These are phyloP conservation scores for Botrytis fabae DNA, from an alignment of 2,329 filamentous ascomycete genomes.

Conservation along the genomic window DNA sequence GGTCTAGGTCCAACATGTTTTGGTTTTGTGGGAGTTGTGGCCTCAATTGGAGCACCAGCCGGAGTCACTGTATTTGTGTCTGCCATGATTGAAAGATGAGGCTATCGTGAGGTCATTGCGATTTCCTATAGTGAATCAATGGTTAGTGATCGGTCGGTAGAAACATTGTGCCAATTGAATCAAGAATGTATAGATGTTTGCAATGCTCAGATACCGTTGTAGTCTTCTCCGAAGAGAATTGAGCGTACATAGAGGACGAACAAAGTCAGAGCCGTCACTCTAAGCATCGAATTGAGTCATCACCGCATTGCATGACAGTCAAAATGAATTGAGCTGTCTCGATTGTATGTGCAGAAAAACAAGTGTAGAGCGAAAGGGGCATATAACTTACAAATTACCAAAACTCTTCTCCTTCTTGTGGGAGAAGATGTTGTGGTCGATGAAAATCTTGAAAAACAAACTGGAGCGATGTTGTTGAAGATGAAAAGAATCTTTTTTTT, in stretches of 20 bases:
- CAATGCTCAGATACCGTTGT: conserved; percentile 93
- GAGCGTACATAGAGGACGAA: conserved; percentile 62
- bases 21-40: conserved; percentile 22
- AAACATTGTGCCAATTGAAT: neutral
- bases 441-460: neutral
- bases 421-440: conserved; percentile 25
- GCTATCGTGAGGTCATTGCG: conserved; percentile 36
- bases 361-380: neutral
- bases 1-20: conserved; percentile 26
- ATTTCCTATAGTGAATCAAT: conserved; percentile 28
- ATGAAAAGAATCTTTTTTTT: neutral
- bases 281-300: conserved; percentile 64
- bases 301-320: conserved; percentile 46
- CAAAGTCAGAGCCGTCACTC: conserved; percentile 48
- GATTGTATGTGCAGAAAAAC: neutral
- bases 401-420: conserved; percentile 15
- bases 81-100: conserved; percentile 33
- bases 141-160: neutral
- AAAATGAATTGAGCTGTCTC: neutral
- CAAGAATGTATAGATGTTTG: conserved; percentile 34
- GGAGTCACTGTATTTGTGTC: conserved; percentile 27
- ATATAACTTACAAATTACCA: conserved; percentile 28
- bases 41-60: conserved; percentile 20
- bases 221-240: conserved; percentile 69
- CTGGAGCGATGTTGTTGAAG: neutral